These are phyloP conservation scores for Fonsecaea nubica DNA, from an alignment of 2,329 filamentous ascomycete genomes.

Conservation along the genomic window DNA sequence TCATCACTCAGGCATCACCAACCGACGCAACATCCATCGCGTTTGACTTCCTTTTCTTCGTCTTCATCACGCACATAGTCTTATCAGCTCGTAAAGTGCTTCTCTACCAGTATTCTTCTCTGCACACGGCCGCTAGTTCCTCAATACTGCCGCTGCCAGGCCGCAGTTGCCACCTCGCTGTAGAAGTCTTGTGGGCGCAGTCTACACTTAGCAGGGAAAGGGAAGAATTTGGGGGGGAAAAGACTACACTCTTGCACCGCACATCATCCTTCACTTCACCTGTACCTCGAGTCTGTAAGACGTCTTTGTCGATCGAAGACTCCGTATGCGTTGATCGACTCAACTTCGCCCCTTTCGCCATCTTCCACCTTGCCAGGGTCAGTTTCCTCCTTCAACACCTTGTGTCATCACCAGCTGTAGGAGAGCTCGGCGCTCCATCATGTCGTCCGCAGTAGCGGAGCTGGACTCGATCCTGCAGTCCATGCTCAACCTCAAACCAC, in stretches of 20 bases:
- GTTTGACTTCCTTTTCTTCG: constrained; percentile 8
- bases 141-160: constrained; percentile 21
- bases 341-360: constrained; percentile 5
- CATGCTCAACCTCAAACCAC: constrained; percentile 88
- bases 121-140: constrained; percentile 28
- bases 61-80: constrained; percentile 29
- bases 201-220: constrained; percentile 20
- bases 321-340: constrained; percentile 10
- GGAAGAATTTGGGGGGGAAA: constrained; percentile 15
- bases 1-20: constrained; percentile 15
- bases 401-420: constrained; percentile 32
- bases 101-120: constrained; percentile 20
- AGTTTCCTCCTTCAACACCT: constrained; percentile 13
- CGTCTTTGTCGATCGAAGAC: constrained; percentile 10
- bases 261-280: constrained; percentile 17
- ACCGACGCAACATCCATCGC: constrained; percentile 16
- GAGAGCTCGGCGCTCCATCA: constrained; percentile 49
- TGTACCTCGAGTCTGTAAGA: constrained; percentile 28
- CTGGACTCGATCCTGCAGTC: constrained; percentile 88
- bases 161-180: constrained; percentile 33
- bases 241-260: constrained; percentile 13
- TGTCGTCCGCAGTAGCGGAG: constrained; percentile 87
- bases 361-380: constrained; percentile 17
- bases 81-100: constrained; percentile 30
- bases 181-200: constrained; percentile 31